Evolutionary conservation across 768 basidiomycete species (phyloP).

Genomic region (Leucosporidium scottii): DNA sequence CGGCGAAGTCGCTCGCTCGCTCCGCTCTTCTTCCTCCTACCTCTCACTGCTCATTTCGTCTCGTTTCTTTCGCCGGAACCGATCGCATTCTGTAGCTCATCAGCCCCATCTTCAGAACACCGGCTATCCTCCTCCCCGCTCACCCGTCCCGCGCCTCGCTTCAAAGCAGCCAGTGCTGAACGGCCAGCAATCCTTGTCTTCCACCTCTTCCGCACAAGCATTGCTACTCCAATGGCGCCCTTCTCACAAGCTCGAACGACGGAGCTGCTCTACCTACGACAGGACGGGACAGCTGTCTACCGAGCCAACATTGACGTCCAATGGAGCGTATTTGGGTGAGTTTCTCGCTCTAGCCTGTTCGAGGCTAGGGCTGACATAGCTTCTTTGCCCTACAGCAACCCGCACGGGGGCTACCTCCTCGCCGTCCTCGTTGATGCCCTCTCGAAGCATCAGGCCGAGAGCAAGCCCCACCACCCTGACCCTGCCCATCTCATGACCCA

Average conservation of each 20-base stretch:
- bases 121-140: too few species aligned
- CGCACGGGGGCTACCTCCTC: slow-evolving; percentile 2
- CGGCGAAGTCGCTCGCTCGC: too few species aligned
- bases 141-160: too few species aligned
- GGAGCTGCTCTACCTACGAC: background rate
- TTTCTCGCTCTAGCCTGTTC: background rate
- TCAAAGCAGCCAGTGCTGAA: too few species aligned
- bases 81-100: too few species aligned
- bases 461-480: background rate
- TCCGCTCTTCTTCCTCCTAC: too few species aligned
- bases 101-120: too few species aligned
- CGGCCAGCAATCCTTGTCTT: too few species aligned
- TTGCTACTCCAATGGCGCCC: background rate
- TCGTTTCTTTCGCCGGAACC: too few species aligned
- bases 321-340: background rate
- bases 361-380: background rate
- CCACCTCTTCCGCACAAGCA: too few species aligned
- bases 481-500: background rate
- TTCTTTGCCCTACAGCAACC: background rate
- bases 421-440: background rate
- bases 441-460: background rate
- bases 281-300: background rate
- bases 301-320: background rate
- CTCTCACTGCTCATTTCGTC: too few species aligned
- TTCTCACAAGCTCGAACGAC: background rate